phyloP scores from a whole-genome alignment of 352 stramenopile genomes.

The Phytophthora ramorum region DNA sequence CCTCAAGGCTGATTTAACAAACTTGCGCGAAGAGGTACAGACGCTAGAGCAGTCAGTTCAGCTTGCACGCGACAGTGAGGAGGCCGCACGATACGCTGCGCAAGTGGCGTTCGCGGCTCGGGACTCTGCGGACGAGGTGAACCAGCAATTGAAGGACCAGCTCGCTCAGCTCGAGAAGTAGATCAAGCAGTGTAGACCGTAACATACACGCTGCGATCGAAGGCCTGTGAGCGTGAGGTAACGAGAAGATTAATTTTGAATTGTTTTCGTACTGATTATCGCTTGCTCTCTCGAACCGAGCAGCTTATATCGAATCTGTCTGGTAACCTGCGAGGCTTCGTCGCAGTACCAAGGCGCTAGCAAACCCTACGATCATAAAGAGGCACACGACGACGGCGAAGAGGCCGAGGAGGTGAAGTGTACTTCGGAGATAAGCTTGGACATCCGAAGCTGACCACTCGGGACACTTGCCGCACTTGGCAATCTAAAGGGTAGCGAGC shows the following conservation, averaged over 20 bases:
- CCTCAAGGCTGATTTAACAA: slow-evolving; percentile 40
- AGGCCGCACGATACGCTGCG: slow-evolving; percentile 74
- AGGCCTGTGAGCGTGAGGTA: slow-evolving; percentile 24
- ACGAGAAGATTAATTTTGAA: slow-evolving; percentile 46
- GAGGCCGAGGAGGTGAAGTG: slow-evolving; percentile 70
- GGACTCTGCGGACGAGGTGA: slow-evolving; percentile 61
- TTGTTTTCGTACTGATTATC: slow-evolving; percentile 36
- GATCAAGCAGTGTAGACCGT: slow-evolving; percentile 21
- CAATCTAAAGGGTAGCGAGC: slow-evolving; percentile 47
- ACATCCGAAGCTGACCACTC: slow-evolving; percentile 80
- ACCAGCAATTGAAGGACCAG: slow-evolving; percentile 50
- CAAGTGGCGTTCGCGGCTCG: slow-evolving; percentile 74
- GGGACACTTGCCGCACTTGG: slow-evolving; percentile 74
- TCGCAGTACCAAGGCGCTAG: slow-evolving; percentile 71
- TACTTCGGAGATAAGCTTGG: slow-evolving; percentile 68
- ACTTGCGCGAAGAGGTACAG: slow-evolving; percentile 48
- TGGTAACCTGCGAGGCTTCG: slow-evolving; percentile 82
- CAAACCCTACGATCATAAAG: slow-evolving; percentile 81
- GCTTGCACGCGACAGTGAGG: slow-evolving; percentile 70
- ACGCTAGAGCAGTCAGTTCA: slow-evolving; percentile 52
- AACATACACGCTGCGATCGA: slow-evolving; percentile 19
- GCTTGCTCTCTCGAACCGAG: slow-evolving; percentile 4
- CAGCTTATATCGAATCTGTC: slow-evolving; percentile 81
- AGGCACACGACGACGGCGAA: slow-evolving; percentile 74
- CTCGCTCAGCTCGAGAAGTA: slow-evolving; percentile 46